Evolutionary conservation across 495 filamentous ascomycete genomes (phyloP), one percentile per base, ranked within the genome.

Genomic region (Trichoderma erinaceum): DNA sequence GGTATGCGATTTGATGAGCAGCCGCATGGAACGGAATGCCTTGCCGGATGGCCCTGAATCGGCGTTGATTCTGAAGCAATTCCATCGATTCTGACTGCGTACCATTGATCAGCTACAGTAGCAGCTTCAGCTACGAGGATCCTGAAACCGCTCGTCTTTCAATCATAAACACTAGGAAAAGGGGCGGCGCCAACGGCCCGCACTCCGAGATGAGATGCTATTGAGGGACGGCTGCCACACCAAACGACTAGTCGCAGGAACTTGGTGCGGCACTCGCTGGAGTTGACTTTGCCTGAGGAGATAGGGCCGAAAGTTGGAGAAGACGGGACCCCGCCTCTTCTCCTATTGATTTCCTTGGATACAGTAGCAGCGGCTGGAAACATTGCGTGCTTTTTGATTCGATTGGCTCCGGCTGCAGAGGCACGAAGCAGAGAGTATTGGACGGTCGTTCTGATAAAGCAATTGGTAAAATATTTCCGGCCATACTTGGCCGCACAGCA

Each of bases 101-200:
- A 7, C 35, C 35, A 38, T 38, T 38, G 35, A 46, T 16, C 4
- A 16, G 43, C 43, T 7, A 44, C 11, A 52, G 2, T 56, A 56
- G 18, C 50, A 21, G 50, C 21, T 29, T 29, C 13, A 52, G 23
- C 27, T 29, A 61, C 56, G n/a, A 58, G 50, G 29, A 25, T 3
- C 50, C 18, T 11, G 8, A n/a, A n/a, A n/a, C 50, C 18, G 8
- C n/a, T 56, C 18, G n/a, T 23, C n/a, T 8, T 61, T 3, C 10
- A 29, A 6, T 18, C 56, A 21, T 3, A 21, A 32, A 38, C 35
- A 38, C 10, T 32, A 52, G n/a, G 21, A 61, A 61, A 61, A 32
- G 56, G 56, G 56, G 56, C 56, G 56, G 56, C 56, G 25, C 56
- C 56, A 61, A 61, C 56, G 56, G 56, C 56, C 56, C 56, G 56